Evolutionary conservation across 2,329 filamentous ascomycete genomes (phyloP).

Genomic region (Aspergillus ibericus): DNA sequence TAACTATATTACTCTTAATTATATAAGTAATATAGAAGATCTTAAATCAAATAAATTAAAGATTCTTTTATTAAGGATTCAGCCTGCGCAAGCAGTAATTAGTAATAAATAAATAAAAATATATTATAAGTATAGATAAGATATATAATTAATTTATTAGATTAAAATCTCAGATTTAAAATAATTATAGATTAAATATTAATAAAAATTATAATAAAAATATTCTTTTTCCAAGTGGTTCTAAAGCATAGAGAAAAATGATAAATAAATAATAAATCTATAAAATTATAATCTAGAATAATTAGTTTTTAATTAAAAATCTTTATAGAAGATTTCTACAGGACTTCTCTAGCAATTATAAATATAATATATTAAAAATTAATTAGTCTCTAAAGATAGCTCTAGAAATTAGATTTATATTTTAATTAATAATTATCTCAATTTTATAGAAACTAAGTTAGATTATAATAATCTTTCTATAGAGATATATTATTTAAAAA

Average conservation of each 20-base stretch:
- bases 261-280: too few species aligned
- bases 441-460: too few species aligned
- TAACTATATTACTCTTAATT: too few species aligned
- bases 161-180: neutral
- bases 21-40: too few species aligned
- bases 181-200: neutral
- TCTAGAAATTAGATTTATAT: too few species aligned
- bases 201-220: neutral
- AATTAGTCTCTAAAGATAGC: neutral
- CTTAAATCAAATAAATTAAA: too few species aligned
- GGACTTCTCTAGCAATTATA: neutral
- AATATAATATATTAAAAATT: neutral
- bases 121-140: neutral
- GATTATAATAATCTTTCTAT: too few species aligned
- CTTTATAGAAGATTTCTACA: neutral
- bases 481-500: too few species aligned
- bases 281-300: neutral
- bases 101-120: neutral
- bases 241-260: too few species aligned
- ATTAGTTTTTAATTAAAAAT: neutral
- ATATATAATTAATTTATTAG: neutral
- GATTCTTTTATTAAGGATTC: too few species aligned
- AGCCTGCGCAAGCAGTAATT: too few species aligned
- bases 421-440: too few species aligned
- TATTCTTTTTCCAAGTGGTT: neutral